These are phyloP conservation scores for Nephelium lappaceum DNA, from an alignment of 345 rosid species.

Conservation along the genomic window DNA sequence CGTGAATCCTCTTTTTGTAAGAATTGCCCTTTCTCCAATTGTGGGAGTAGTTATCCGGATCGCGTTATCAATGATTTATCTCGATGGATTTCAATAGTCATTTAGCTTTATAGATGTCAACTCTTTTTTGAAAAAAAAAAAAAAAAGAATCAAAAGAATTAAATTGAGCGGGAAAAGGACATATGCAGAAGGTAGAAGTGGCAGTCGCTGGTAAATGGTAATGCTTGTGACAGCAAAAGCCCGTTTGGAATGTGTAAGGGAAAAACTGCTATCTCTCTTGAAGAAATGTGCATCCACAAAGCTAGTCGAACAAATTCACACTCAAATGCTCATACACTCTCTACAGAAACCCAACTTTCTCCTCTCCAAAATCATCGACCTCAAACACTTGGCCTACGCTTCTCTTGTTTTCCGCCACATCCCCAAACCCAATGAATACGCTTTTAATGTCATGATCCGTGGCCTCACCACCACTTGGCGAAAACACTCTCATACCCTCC, in stretches of 20 bases:
- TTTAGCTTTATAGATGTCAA: too few species aligned
- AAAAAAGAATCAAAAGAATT: too few species aligned
- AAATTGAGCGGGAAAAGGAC: too few species aligned
- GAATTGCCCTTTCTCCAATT: too few species aligned
- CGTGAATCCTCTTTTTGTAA: too few species aligned
- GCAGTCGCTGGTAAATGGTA: not conserved
- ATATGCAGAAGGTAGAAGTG: too few species aligned
- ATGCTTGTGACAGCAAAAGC: slow-evolving; percentile 17
- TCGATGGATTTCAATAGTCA: too few species aligned
- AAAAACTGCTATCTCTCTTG: slow-evolving; percentile 44
- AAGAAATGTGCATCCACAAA: slow-evolving; percentile 44
- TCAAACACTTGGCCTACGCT: slow-evolving; percentile 61
- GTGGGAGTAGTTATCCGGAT: too few species aligned
- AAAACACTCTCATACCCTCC: slow-evolving; percentile 43
- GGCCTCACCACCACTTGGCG: slow-evolving; percentile 67
- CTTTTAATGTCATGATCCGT: slow-evolving; percentile 82
- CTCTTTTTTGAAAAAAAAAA: too few species aligned
- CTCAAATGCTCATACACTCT: slow-evolving; percentile 62
- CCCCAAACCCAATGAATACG: slow-evolving; percentile 59
- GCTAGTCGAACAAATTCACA: slow-evolving; percentile 61
- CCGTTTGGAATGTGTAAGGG: slow-evolving; percentile 1
- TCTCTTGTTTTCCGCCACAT: slow-evolving; percentile 58
- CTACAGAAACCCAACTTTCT: slow-evolving; percentile 59
- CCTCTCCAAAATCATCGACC: slow-evolving; percentile 64
- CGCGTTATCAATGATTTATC: too few species aligned